phyloP scores from a whole-genome alignment of 1,284 basidiomycete species.

The Cryptococcus maquisensis region DNA sequence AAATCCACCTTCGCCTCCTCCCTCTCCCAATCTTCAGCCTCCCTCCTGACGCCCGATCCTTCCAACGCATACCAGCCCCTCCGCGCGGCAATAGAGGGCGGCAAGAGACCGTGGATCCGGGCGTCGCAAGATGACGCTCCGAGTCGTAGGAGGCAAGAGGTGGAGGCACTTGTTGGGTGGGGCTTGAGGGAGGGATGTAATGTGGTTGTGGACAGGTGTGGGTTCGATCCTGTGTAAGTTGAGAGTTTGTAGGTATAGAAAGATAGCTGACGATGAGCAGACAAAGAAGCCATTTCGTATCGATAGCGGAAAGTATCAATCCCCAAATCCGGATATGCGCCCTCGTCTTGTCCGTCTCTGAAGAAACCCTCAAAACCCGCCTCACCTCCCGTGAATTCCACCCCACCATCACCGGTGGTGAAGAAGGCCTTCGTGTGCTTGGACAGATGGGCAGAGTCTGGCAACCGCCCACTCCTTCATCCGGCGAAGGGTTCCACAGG shows the following conservation, averaged over 20 bases:
- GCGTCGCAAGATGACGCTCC: constrained; percentile 48
- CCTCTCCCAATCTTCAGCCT: not conserved
- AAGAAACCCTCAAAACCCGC: constrained; percentile 26
- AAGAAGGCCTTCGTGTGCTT: constrained; percentile 37
- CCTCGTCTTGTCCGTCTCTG: constrained; percentile 22
- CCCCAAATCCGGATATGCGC: constrained; percentile 20
- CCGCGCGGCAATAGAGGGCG: not conserved
- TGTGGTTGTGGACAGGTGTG: constrained; percentile 45
- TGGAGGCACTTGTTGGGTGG: constrained; percentile 30
- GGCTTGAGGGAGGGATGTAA: constrained; percentile 34
- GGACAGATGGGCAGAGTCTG: constrained; percentile 31
- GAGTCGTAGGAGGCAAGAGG: constrained; percentile 35
- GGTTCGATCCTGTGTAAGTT: constrained; percentile 43
- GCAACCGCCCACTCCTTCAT: constrained; percentile 21
- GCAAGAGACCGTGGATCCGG: constrained; percentile 31
- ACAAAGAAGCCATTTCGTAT: constrained; percentile 45
- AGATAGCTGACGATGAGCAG: constrained; percentile 17
- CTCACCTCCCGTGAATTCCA: constrained; percentile 31
- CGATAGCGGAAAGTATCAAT: constrained; percentile 19
- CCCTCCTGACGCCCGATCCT: not conserved
- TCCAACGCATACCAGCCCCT: not conserved
- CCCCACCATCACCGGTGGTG: constrained; percentile 40
- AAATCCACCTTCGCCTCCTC: constrained; percentile 39
- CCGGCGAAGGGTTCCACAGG: constrained; percentile 36
- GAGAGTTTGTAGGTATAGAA: not conserved